phyloP scores from a whole-genome alignment of 768 basidiomycete species.

The Kwoniella sp. region DNA sequence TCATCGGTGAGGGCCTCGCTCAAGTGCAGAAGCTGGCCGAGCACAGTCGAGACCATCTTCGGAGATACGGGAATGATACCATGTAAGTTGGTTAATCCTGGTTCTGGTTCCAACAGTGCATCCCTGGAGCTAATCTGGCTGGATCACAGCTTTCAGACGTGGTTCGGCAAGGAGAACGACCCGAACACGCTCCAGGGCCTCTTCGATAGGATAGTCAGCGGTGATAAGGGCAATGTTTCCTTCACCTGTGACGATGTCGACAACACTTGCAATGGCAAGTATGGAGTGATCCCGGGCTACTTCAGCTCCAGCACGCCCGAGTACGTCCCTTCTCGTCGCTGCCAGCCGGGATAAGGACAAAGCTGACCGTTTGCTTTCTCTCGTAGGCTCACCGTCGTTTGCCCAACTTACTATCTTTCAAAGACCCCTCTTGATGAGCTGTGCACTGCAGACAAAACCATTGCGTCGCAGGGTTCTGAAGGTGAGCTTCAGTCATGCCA shows the following conservation, averaged over 20 bases:
- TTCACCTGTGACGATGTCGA: conserved; percentile 31
- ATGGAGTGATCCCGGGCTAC: conserved; percentile 30
- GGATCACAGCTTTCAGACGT: conserved; percentile 31
- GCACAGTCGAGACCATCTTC: conserved; percentile 26
- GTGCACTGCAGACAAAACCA: conserved; percentile 22
- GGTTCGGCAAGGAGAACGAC: conserved; percentile 29
- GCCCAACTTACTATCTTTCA: conserved; percentile 28
- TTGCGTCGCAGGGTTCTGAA: conserved; percentile 28
- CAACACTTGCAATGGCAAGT: conserved; percentile 22
- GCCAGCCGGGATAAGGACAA: too few relatives aligned
- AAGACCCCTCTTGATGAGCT: conserved; percentile 24
- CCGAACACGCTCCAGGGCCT: conserved; percentile 23
- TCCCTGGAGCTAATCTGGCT: too few relatives aligned
- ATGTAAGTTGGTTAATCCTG: too few relatives aligned
- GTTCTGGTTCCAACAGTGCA: too few relatives aligned
- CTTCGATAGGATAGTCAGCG: conserved; percentile 30
- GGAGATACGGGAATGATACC: conserved; percentile 29
- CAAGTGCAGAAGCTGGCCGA: conserved; percentile 20
- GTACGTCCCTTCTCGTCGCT: conserved; percentile 7
- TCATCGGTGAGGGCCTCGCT: conserved; percentile 29
- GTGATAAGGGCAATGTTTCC: conserved; percentile 27
- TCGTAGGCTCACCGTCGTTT: conserved; percentile 26
- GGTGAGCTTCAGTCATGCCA: neutral
- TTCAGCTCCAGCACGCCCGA: conserved; percentile 13
- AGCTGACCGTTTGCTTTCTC: neutral